phyloP scores from a whole-genome alignment of 495 filamentous ascomycete species.

The Annulohypoxylon stygium region DNA sequence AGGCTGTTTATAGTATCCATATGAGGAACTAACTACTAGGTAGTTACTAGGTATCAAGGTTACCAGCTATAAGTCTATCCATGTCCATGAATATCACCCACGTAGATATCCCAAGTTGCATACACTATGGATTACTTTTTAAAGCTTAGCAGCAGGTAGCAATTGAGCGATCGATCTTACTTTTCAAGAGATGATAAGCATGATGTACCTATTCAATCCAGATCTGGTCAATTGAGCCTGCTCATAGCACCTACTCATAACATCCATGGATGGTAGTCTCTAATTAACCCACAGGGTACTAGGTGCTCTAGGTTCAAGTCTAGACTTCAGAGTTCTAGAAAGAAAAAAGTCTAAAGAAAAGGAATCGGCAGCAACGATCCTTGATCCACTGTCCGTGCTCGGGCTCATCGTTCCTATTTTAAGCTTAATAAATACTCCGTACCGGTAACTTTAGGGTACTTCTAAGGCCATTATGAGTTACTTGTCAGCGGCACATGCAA shows the following conservation, averaged over 20 bases:
- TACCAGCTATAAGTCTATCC: no score
- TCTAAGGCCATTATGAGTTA: slow-evolving; percentile 2
- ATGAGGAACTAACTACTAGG: neutral
- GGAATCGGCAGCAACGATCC: slow-evolving; percentile 9
- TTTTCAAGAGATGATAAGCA: neutral
- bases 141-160: neutral
- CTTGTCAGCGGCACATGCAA: slow-evolving; percentile 20
- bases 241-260: neutral
- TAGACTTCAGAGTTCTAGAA: slow-evolving; percentile 3
- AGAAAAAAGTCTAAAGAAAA: slow-evolving; percentile 11
- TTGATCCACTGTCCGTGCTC: slow-evolving; percentile 26
- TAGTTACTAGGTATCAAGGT: no score
- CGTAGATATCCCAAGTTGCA: no score
- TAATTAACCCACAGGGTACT: neutral
- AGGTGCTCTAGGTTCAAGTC: neutral
- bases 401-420: slow-evolving; percentile 25
- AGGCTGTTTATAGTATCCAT: neutral
- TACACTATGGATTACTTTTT: no score
- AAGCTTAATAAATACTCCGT: slow-evolving; percentile 35
- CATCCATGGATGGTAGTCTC: neutral
- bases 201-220: neutral
- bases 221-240: neutral
- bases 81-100: no score
- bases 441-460: neutral
- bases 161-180: neutral